phyloP scores from a whole-genome alignment of 2,329 filamentous ascomycete genomes.

The Ustulina deusta region DNA sequence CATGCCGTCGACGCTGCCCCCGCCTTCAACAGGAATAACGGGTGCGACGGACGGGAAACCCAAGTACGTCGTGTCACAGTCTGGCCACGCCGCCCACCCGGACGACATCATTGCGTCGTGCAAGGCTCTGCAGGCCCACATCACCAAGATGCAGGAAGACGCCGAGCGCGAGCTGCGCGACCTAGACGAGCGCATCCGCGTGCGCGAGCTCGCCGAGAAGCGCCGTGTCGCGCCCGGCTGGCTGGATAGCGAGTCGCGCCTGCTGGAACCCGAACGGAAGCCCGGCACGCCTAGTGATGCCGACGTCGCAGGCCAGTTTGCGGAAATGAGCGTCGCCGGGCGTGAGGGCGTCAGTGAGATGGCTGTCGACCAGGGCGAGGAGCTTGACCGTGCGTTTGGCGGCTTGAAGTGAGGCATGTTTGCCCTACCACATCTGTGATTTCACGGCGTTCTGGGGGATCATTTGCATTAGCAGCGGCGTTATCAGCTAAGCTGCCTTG shows the following conservation, averaged over 20 bases:
- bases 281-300: constrained; percentile 35
- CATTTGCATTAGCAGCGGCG: constrained; percentile 19
- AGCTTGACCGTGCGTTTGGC: constrained; percentile 70
- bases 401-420: constrained; percentile 43
- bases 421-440: background rate
- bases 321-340: constrained; percentile 48
- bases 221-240: constrained; percentile 82
- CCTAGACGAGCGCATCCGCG: constrained; percentile 75
- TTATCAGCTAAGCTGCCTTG: background rate
- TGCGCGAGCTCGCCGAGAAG: constrained; percentile 81
- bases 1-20: constrained; percentile 87
- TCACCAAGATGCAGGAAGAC: constrained; percentile 75
- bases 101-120: constrained; percentile 88
- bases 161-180: constrained; percentile 74
- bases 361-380: constrained; percentile 64
- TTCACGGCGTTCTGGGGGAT: constrained; percentile 11
- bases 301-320: constrained; percentile 44
- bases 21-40: constrained; percentile 70
- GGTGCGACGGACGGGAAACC: constrained; percentile 61
- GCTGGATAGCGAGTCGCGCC: constrained; percentile 77
- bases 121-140: constrained; percentile 79
- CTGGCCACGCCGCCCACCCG: constrained; percentile 86
- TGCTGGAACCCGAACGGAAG: constrained; percentile 75
- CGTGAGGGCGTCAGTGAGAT: constrained; percentile 53
- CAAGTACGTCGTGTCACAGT: constrained; percentile 80